These are phyloP conservation scores for Lentithecium fluviatile DNA, from an alignment of 495 filamentous ascomycete species.

Conservation along the genomic window DNA sequence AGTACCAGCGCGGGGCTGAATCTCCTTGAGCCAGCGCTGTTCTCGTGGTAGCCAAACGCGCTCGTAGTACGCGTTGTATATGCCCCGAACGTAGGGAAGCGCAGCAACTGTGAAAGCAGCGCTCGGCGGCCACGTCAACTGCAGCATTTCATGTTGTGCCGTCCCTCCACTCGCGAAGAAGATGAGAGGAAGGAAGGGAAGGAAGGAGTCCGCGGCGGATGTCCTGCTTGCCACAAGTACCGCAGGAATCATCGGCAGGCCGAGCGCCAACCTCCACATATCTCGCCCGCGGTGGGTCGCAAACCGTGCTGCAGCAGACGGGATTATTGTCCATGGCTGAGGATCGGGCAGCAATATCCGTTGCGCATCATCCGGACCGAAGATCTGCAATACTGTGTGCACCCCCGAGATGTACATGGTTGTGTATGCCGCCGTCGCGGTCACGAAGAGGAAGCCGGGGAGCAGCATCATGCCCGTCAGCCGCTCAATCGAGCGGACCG, in stretches of 20 bases:
- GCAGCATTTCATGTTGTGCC: constrained; percentile 47
- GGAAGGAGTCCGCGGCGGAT: constrained; percentile 55
- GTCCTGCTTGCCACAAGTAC: constrained; percentile 61
- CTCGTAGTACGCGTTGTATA: constrained; percentile 68
- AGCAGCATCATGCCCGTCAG: constrained; percentile 59
- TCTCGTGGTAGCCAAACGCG: constrained; percentile 61
- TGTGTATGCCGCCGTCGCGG: constrained; percentile 39
- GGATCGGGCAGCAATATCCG: constrained; percentile 46
- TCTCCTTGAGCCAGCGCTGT: constrained; percentile 62
- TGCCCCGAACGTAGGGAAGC: constrained; percentile 65
- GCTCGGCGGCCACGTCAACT: constrained; percentile 69
- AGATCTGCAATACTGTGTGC: constrained; percentile 61
- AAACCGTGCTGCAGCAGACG: too few species aligned
- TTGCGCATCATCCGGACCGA: constrained; percentile 59
- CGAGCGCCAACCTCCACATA: constrained; percentile 48
- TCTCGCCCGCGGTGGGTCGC: too few species aligned
- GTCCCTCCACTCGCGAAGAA: constrained; percentile 54
- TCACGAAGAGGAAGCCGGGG: constrained; percentile 45
- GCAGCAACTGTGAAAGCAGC: constrained; percentile 66
- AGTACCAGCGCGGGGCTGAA: constrained; percentile 61
- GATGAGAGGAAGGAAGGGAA: constrained; percentile 62
- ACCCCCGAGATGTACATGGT: constrained; percentile 60
- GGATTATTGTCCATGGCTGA: too few species aligned
- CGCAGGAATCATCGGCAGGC: constrained; percentile 62
- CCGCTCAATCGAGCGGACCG: constrained; percentile 55